Evolutionary conservation across 768 basidiomycete species (phyloP).

Genomic region (Boletus sp.): DNA sequence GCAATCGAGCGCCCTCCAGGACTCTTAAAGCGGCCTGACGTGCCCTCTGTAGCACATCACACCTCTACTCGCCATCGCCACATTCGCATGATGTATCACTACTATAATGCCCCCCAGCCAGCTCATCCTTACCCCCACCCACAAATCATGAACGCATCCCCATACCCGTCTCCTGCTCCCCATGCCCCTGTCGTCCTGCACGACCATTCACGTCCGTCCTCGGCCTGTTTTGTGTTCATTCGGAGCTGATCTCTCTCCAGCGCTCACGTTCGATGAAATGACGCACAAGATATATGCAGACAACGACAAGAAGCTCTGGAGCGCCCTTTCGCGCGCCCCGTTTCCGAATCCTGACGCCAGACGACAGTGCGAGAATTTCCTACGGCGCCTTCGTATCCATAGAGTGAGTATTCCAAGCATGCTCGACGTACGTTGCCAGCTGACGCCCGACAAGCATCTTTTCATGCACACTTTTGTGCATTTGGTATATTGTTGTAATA

Average conservation of each 20-base stretch:
- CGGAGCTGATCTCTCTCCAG: constrained; percentile 8
- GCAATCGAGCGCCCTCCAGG: too few relatives aligned
- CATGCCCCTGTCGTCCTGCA: neutral
- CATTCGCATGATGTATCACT: constrained; percentile 4
- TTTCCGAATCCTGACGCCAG: neutral
- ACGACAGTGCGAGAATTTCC: constrained; percentile 5
- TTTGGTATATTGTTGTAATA: constrained; percentile 14
- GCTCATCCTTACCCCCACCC: neutral
- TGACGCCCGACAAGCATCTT: constrained; percentile 21
- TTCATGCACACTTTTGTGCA: constrained; percentile 27
- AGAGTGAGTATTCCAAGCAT: constrained; percentile 12
- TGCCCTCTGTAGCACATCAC: neutral
- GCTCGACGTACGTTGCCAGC: neutral
- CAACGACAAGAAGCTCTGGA: neutral
- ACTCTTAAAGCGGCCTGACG: neutral
- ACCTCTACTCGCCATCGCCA: neutral
- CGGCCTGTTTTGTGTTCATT: neutral
- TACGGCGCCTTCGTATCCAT: constrained; percentile 16
- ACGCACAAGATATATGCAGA: neutral
- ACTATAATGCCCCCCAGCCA: neutral
- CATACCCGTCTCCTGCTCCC: neutral
- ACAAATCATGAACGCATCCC: neutral
- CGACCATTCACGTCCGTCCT: constrained; percentile 12
- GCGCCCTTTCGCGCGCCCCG: constrained; percentile 1
- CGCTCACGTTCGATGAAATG: neutral